Conservation (phyloP, 768 basidiomycete species). For the Mycena olivaceomarginata region DNA sequence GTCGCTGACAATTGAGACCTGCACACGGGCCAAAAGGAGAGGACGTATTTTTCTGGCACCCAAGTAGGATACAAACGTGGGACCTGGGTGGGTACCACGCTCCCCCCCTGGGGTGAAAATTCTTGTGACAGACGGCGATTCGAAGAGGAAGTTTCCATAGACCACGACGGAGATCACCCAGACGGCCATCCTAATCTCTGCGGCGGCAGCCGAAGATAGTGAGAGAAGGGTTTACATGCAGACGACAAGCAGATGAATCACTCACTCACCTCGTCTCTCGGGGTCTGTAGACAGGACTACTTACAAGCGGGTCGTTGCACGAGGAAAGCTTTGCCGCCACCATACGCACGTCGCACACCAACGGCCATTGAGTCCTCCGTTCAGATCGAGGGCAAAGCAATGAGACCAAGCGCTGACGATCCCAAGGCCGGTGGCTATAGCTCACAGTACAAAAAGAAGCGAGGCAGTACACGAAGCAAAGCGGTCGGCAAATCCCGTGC, state of each 20-base stretch:
- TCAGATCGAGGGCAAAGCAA: no score
- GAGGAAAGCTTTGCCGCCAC: no score
- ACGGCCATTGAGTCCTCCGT: no score
- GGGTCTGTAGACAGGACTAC: not conserved
- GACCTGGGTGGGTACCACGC: conserved; percentile 5
- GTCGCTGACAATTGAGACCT: conserved; percentile 4
- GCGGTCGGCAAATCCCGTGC: no score
- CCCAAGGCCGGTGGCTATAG: no score
- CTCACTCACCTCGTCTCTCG: conserved; percentile 1
- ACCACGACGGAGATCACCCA: conserved; percentile 9
- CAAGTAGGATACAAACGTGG: conserved; percentile 5
- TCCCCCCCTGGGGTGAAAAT: not conserved
- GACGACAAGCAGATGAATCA: not conserved
- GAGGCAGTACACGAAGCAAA: no score
- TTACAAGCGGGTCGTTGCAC: not conserved
- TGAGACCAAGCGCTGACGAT: no score
- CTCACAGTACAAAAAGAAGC: no score
- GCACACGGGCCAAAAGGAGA: conserved; percentile 3
- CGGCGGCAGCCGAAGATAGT: not conserved
- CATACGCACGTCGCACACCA: no score
- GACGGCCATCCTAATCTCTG: not conserved
- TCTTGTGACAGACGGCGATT: not conserved
- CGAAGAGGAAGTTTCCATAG: not conserved
- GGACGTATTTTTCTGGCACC: not conserved
- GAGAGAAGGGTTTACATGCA: not conserved